A percentile compares a stretch with the other conserved stretches of the same genome.
phyloP scores from a whole-genome alignment of 345 rosid species.

The Populus simonii region DNA sequence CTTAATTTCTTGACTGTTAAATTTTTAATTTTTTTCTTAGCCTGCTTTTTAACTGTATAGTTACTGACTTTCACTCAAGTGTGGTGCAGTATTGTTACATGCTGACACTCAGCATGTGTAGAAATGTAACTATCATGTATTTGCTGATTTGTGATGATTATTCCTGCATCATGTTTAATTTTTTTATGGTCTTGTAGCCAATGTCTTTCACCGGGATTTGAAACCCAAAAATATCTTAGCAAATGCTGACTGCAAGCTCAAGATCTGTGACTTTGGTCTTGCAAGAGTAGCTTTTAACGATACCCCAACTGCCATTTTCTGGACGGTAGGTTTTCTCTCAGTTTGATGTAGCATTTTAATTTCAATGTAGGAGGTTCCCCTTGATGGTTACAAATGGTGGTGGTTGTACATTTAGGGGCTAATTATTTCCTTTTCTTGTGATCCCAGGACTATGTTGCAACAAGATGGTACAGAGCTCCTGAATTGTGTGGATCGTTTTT shows the following conservation, averaged over 20 bases:
- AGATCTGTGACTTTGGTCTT: slow-evolving; percentile 98
- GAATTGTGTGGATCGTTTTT: slow-evolving; percentile 96
- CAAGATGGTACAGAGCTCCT: slow-evolving; percentile 96
- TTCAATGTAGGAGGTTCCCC: background rate
- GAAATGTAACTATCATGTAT: background rate
- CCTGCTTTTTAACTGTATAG: background rate
- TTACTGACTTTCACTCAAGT: background rate
- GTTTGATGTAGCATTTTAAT: background rate
- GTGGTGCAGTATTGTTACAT: background rate
- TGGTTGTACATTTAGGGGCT: background rate
- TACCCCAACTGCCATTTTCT: slow-evolving; percentile 89
- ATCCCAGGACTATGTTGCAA: slow-evolving; percentile 87
- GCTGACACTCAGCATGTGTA: background rate
- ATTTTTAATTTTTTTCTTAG: background rate
- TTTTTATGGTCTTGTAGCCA: slow-evolving; percentile 43
- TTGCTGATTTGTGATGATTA: background rate
- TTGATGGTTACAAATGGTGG: slow-evolving; percentile 1
- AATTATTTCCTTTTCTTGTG: slow-evolving; percentile 6
- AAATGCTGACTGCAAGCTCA: slow-evolving; percentile 93
- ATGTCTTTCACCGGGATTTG: slow-evolving; percentile 90
- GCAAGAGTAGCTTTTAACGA: slow-evolving; percentile 95
- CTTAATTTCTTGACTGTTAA: background rate
- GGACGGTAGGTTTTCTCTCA: slow-evolving; percentile 60
- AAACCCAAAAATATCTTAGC: slow-evolving; percentile 94
- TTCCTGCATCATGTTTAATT: background rate